Conservation (phyloP, 257 asterid species). For the Datura wrightii region DNA sequence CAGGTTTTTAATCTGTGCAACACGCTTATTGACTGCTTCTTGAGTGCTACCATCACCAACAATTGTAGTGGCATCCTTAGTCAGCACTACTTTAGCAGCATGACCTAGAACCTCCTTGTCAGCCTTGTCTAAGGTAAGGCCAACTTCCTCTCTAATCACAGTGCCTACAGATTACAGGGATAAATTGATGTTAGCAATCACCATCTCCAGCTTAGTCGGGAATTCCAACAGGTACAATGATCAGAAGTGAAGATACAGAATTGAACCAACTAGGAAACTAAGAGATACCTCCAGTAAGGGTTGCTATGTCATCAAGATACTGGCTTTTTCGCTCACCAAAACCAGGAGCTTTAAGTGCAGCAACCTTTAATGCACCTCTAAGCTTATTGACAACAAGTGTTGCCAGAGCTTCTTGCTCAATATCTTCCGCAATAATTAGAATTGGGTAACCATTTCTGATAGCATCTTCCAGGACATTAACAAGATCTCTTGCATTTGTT, state of each 20-base stretch:
- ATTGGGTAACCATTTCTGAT: constrained; percentile 86
- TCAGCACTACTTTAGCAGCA: constrained; percentile 94
- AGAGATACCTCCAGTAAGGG: constrained; percentile 83
- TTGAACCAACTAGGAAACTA: not conserved
- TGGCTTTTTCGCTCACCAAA: constrained; percentile 97
- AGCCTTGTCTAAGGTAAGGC: constrained; percentile 85
- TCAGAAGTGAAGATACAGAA: not conserved
- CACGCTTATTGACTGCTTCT: constrained; percentile 85
- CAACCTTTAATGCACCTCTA: constrained; percentile 91
- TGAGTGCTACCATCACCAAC: constrained; percentile 98
- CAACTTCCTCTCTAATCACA: constrained; percentile 92
- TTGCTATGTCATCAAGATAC: constrained; percentile 97
- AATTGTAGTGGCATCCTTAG: constrained; percentile 87
- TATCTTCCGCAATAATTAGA: constrained; percentile 91
- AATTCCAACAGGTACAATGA: not conserved
- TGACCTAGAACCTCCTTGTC: constrained; percentile 87
- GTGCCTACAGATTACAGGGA: constrained; percentile 61
- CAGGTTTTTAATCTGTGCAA: constrained; percentile 80
- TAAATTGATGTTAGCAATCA: not conserved
- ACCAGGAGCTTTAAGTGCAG: constrained; percentile 99
- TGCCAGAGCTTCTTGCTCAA: constrained; percentile 97
- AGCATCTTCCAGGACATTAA: constrained; percentile 83
- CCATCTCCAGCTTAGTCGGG: not conserved
- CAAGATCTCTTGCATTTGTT: constrained; percentile 90
- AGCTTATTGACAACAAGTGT: constrained; percentile 97